These are phyloP conservation scores for Colletotrichum destructivum DNA, from an alignment of 2,329 filamentous ascomycete genomes.

Conservation along the genomic window DNA sequence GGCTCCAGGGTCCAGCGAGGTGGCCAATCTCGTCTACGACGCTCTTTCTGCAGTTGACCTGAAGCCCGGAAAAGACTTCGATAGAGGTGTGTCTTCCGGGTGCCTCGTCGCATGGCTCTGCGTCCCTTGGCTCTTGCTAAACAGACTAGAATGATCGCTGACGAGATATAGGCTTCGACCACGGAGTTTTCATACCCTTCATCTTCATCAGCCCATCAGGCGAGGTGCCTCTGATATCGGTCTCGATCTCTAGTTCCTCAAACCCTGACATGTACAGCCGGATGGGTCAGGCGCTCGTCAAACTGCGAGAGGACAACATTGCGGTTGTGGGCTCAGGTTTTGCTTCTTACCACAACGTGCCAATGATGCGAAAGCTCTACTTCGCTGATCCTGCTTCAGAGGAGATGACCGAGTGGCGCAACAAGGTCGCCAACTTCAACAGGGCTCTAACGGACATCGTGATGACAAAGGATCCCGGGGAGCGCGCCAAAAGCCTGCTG, in stretches of 20 bases:
- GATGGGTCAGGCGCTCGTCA: conserved; percentile 66
- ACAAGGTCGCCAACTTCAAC: conserved; percentile 52
- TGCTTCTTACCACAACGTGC: conserved; percentile 69
- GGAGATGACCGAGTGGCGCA: conserved; percentile 41
- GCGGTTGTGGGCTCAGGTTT: conserved; percentile 72
- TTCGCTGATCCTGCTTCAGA: neutral
- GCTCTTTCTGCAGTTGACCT: conserved; percentile 62
- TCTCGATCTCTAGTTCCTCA: conserved; percentile 69
- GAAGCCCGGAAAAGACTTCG: conserved; percentile 42
- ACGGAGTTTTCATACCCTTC: conserved; percentile 72
- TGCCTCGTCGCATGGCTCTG: no score
- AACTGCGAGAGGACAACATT: conserved; percentile 65
- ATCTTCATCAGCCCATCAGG: conserved; percentile 66
- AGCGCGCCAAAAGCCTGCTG: conserved; percentile 57
- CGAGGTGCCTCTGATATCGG: conserved; percentile 66
- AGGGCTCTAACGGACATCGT: conserved; percentile 58
- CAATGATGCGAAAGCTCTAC: conserved; percentile 58
- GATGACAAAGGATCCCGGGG: conserved; percentile 49
- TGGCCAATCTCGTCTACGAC: conserved; percentile 63
- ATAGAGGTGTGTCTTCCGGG: conserved; percentile 26
- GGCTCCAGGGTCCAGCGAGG: conserved; percentile 66
- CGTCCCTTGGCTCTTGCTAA: no score
- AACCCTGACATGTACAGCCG: conserved; percentile 62
- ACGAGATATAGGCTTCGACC: conserved; percentile 66
- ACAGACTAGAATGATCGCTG: no score